These are phyloP conservation scores for Pseudozyma sp. DNA, from an alignment of 1,284 basidiomycete species.

Conservation along the genomic window DNA sequence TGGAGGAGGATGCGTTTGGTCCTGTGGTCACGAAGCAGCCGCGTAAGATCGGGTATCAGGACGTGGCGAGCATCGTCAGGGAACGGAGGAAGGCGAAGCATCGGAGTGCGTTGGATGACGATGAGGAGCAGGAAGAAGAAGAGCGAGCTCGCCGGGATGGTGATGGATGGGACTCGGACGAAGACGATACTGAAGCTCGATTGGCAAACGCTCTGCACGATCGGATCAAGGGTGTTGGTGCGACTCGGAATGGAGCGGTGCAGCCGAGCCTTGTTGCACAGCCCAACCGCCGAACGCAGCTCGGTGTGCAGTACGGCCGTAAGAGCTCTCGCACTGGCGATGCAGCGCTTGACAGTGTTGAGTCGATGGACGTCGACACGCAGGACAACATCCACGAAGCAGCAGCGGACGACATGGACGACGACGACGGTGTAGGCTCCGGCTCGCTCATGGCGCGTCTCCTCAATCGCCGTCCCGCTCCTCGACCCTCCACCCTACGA, in stretches of 20 bases:
- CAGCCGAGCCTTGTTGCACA: background rate
- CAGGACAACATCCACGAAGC: background rate
- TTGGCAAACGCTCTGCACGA: conserved; percentile 24
- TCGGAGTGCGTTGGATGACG: conserved; percentile 22
- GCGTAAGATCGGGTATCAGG: conserved; percentile 21
- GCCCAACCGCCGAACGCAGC: background rate
- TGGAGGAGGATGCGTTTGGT: conserved; percentile 35
- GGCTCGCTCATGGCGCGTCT: conserved; percentile 32
- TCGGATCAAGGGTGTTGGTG: conserved; percentile 7
- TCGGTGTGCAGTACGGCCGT: conserved; percentile 24
- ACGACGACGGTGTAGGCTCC: conserved; percentile 4
- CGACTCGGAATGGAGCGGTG: background rate
- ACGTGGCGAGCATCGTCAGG: conserved; percentile 13
- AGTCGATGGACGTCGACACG: conserved; percentile 15
- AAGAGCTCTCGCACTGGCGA: background rate
- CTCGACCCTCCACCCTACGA: background rate
- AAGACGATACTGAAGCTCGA: conserved; percentile 17
- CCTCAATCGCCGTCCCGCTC: background rate
- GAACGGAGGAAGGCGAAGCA: conserved; percentile 25
- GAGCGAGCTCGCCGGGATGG: background rate
- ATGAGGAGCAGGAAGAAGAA: conserved; percentile 9
- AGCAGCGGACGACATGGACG: background rate
- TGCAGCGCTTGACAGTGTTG: background rate
- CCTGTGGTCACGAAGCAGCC: conserved; percentile 26
- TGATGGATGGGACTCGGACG: conserved; percentile 30